A percentile compares a stretch with the other conserved stretches of the same genome.
These are phyloP conservation scores for Pestalotiopsis sp. DNA, from an alignment of 2,329 filamentous ascomycete species.

Conservation along the genomic window DNA sequence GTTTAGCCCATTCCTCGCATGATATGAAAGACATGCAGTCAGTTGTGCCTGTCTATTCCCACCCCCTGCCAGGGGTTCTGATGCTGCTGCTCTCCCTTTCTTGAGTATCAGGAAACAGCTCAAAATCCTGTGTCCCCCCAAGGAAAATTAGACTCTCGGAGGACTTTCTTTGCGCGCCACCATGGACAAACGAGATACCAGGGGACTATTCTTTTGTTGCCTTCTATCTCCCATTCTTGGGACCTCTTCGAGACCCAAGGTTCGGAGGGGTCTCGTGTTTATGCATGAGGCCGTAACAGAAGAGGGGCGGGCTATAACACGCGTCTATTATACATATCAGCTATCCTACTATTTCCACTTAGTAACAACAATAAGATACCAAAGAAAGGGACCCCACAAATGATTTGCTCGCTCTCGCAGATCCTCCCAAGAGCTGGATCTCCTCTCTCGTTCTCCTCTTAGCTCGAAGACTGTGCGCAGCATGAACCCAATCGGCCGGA, in stretches of 20 bases:
- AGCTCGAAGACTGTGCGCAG: not conserved
- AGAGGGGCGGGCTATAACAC: not conserved
- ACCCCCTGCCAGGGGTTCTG: not conserved
- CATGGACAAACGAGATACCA: not conserved
- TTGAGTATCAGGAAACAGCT: not conserved
- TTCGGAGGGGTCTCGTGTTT: not conserved
- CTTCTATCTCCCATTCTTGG: not conserved
- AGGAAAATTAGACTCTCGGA: not conserved
- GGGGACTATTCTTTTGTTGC: not conserved
- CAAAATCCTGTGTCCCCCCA: not conserved
- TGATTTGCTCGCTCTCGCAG: not conserved
- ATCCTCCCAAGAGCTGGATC: not conserved
- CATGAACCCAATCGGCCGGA: not conserved
- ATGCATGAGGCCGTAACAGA: not conserved
- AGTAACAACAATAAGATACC: not conserved
- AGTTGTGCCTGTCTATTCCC: not conserved
- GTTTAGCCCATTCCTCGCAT: not conserved
- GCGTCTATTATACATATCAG: not conserved
- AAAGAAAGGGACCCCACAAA: not conserved
- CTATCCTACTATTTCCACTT: not conserved
- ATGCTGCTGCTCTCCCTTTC: too few species aligned
- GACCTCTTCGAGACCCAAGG: not conserved
- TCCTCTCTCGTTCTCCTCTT: not conserved
- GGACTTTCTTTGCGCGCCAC: not conserved
- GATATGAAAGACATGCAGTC: not conserved